A percentile compares a stretch with the other conserved stretches of the same genome.
Evolutionary conservation across 345 rosid genomes (phyloP).

Genomic region (Ceriops zippeliana): DNA sequence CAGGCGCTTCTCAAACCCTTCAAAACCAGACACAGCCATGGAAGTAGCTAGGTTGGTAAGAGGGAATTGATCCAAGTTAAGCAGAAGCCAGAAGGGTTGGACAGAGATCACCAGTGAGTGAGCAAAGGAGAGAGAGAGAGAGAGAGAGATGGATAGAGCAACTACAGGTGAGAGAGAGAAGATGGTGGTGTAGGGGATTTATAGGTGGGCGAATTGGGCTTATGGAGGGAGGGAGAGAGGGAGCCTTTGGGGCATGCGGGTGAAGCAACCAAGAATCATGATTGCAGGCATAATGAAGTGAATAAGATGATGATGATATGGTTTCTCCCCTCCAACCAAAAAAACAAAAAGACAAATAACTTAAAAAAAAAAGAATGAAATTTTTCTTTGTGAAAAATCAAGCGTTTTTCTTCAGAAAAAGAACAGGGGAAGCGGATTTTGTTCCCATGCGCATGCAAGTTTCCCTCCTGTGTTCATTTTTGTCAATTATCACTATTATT

Average conservation of each 20-base stretch:
- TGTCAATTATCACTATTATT: neutral
- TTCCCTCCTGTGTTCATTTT: neutral
- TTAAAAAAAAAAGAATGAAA: neutral
- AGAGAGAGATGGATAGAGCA: conserved; percentile 2
- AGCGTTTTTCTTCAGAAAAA: conserved; percentile 32
- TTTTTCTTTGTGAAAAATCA: neutral
- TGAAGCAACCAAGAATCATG: conserved; percentile 96
- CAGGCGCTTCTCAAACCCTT: conserved; percentile 94
- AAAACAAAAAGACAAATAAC: neutral
- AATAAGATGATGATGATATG: conserved; percentile 30
- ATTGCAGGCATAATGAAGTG: conserved; percentile 83
- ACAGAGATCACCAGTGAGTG: neutral
- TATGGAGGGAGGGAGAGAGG: neutral
- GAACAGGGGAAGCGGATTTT: conserved; percentile 33
- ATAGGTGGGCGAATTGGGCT: conserved; percentile 9
- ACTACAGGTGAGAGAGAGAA: conserved; percentile 39
- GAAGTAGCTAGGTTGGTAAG: neutral
- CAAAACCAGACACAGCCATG: conserved; percentile 97
- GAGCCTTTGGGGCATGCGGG: conserved; percentile 70
- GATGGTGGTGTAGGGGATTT: conserved; percentile 31
- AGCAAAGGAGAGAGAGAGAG: neutral
- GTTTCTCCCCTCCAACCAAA: neutral
- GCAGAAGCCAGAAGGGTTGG: neutral
- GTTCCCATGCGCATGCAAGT: conserved; percentile 56
- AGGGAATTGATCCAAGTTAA: neutral